Percentiles rank a stretch among this genome's conserved stretches.
Evolutionary conservation across 306 rosid species (phyloP).

Genomic region (Chamaecrista fasciculata): DNA sequence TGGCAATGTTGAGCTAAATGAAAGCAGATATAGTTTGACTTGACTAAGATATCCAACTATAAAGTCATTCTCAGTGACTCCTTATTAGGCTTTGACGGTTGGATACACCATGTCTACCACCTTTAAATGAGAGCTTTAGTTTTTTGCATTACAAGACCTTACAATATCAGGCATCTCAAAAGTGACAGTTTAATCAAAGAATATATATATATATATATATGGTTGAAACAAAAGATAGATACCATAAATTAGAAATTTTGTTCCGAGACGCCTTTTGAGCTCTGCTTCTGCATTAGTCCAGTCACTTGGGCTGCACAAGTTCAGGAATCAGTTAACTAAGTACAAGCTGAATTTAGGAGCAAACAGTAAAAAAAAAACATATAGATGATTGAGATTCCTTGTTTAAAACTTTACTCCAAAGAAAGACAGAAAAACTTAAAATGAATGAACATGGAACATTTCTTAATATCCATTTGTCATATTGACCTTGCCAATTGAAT

Average conservation of each 20-base stretch:
- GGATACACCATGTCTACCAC: constrained; percentile 16
- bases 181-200: constrained; percentile 10
- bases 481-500: background rate
- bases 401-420: constrained; percentile 1
- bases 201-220: background rate
- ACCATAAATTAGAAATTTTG: constrained; percentile 73
- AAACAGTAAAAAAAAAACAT: constrained; percentile 9
- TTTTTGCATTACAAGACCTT: background rate
- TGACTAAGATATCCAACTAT: constrained; percentile 19
- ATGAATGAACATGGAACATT: background rate
- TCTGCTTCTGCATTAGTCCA: constrained; percentile 90
- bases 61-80: background rate
- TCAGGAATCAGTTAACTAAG: constrained; percentile 36
- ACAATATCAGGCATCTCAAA: constrained; percentile 11
- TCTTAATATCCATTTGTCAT: constrained; percentile 1
- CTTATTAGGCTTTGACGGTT: background rate
- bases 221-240: constrained; percentile 14
- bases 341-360: constrained; percentile 25
- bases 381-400: constrained; percentile 7
- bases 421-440: background rate
- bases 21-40: constrained; percentile 16
- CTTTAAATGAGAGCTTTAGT: constrained; percentile 12
- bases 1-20: background rate
- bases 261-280: constrained; percentile 74
- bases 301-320: constrained; percentile 76